Conservation (phyloP, 2,329 filamentous ascomycete species). For the Trichoderma brevicompactum region DNA sequence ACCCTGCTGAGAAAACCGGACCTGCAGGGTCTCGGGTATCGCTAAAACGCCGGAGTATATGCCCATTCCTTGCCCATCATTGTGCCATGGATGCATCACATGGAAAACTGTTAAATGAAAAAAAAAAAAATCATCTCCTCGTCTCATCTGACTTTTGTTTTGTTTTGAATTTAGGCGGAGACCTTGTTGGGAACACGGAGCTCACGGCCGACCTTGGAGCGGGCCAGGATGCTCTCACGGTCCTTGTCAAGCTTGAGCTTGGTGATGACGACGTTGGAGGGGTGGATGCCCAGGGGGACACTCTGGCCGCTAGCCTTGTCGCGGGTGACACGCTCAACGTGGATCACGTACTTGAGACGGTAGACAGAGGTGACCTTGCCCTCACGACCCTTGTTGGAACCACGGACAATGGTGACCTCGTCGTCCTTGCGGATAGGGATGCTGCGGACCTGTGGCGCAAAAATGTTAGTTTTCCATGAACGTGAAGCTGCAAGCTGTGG, state of each 20-base stretch:
- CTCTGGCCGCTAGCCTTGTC: constrained; percentile 98
- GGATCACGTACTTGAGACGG: constrained; percentile 96
- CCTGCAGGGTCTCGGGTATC: constrained; percentile 39
- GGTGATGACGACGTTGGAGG: constrained; percentile 97
- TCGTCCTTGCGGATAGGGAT: constrained; percentile 98
- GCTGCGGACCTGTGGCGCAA: constrained; percentile 72
- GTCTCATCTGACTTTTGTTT: constrained; percentile 30
- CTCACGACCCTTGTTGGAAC: constrained; percentile 95
- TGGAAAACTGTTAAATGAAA: constrained; percentile 23
- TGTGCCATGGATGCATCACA: constrained; percentile 33
- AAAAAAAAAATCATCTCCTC: constrained; percentile 30
- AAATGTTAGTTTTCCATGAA: constrained; percentile 26
- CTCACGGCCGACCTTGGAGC: constrained; percentile 81
- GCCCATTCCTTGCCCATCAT: constrained; percentile 40
- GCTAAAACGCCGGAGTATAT: constrained; percentile 48
- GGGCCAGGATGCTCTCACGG: constrained; percentile 84
- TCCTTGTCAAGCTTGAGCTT: constrained; percentile 99
- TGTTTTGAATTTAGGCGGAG: constrained; percentile 47
- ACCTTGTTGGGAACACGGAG: constrained; percentile 72
- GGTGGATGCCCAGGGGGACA: constrained; percentile 91
- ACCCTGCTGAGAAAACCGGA: constrained; percentile 44
- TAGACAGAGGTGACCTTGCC: constrained; percentile 98
- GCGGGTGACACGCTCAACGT: constrained; percentile 94
- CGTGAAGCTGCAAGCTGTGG: background rate
- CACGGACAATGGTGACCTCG: constrained; percentile 90